Base-by-base conservation (phyloP, 192 early-diverging fungal species). In the Coemansia sp. region DNA sequence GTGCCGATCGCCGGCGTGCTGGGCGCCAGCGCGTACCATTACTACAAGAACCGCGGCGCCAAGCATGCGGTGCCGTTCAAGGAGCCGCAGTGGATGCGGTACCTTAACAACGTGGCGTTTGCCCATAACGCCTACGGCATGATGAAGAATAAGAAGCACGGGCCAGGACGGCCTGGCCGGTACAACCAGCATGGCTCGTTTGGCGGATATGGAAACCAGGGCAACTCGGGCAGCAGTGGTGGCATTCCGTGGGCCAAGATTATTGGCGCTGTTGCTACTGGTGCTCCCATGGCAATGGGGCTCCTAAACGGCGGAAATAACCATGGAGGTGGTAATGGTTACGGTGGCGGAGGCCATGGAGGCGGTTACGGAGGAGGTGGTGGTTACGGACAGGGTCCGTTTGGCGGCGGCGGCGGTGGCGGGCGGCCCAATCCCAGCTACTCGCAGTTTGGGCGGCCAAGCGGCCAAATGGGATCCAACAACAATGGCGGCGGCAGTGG, bases 311-410 rank as follows among this genome's bases (percentile, higher is more conserved):
- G 55, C 2, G 50, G 64, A 31, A 10, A 50, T 37, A 31, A 48
- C 23, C 11, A 28, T 25, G 52, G 52, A 6, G 25, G 25, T 25
- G 53, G 42, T 17, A 4, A 17, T 46, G 42, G 42, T 46, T 17
- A 46, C 42, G 48, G 55, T 0, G 21, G 26, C 48, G 64, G 64
- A 5, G 31, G 65, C 4, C 61, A 67, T 25, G 64, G 70, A 36
- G 83, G 70, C 4, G 84, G 85, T 25, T 77, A 63, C 40, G 60
- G 56, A 17, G 37, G 68, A 2, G 66, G 62, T 42, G 81, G 84
- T 12, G 71, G 81, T 18, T 84, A 84, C 56, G 56, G 56, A 5
- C 60, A 61, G 48, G 67, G 67, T 15, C 60, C 60, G 0, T 51
- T 61, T 49, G 60, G 59, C 53, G 31, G 47, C n/a, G 44, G 58